These are phyloP conservation scores for Neofusicoccum sp. DNA, from an alignment of 2,329 filamentous ascomycete genomes.

Conservation along the genomic window DNA sequence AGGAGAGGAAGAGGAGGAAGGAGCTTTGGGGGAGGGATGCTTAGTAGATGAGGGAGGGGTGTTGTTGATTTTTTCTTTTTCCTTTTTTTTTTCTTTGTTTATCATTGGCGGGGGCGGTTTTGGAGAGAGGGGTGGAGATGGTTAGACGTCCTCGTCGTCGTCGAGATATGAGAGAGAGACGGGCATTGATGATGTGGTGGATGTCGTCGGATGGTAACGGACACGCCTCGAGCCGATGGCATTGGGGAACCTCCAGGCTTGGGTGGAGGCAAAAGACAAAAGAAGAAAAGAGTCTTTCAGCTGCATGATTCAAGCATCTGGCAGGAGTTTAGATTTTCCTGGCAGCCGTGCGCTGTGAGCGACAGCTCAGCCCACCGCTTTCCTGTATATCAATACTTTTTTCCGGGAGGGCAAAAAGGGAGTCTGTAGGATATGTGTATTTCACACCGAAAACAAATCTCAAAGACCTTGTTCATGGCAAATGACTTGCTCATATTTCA, in stretches of 20 bases:
- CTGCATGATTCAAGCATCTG: neutral
- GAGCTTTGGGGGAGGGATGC: conserved; percentile 60
- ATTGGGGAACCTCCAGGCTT: too few relatives aligned
- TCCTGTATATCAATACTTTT: neutral
- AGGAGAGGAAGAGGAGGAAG: conserved; percentile 60
- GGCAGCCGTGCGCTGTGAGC: neutral
- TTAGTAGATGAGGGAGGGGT: conserved; percentile 31
- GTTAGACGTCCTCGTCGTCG: too few relatives aligned
- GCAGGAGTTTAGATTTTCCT: neutral
- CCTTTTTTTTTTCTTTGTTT: neutral
- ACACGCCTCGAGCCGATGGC: too few relatives aligned
- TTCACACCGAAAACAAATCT: neutral
- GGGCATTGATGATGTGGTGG: too few relatives aligned
- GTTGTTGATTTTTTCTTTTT: neutral
- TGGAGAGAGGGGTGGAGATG: neutral
- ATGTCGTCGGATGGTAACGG: too few relatives aligned
- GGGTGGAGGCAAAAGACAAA: too few relatives aligned
- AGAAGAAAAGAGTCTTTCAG: neutral
- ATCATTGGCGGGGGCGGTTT: neutral
- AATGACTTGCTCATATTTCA: neutral
- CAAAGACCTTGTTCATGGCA: neutral
- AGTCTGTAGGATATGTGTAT: conserved; percentile 9
- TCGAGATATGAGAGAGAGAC: too few relatives aligned
- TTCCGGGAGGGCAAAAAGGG: neutral
- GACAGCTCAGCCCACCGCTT: neutral